Base-by-base conservation (phyloP, 805 yeast genomes). In the Clavispora phyllophila region DNA sequence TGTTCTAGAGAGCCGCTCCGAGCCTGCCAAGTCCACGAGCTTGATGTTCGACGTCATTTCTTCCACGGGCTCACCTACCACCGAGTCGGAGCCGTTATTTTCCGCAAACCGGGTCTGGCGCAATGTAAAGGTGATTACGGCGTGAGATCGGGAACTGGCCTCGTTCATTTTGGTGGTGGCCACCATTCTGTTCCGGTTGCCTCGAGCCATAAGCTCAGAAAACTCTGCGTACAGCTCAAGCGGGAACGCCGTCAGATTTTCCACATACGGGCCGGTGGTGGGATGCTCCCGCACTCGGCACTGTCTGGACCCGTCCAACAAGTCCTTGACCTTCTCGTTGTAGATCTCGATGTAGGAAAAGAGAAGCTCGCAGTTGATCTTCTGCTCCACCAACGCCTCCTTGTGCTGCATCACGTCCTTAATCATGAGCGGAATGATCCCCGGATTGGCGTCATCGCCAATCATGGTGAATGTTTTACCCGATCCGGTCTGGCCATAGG, bases 21-120 rank as follows among this genome's bases (percentile, higher is more conserved):
- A 83, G 0, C 96, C 90, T 0, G 96, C 96, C 47, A 87, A 63
- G 62, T 87, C 95, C 2, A 87, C 91, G 14, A 87, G 66, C 44
- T 84, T 71, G 29, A 87, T 67, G 46, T 76, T 75, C 2, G 93
- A 83, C 1, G 72, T 61, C 50, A 76, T 76, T 45, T 73, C 76
- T 39, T 71, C 73, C 1, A 66, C 61, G 2, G 75, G 62, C 9
- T 66, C 68, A 3, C 75, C 71, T 6, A 65, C 52, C 18, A 54
- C 45, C 40, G 51, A 37, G 10, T 20, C 26, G 48, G 42, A 15
- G 10, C 24, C 40, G 4, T 22, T 43, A 3, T 40, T 31, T 37
- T 62, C 61, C 12, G 64, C 63, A 36, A 69, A 75, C 36, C 63
- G 62, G 15, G 80, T 81, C 52, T 84, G 91, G 44, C 75, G 71